A percentile compares a stretch with the other conserved stretches of the same genome.
phyloP scores from a whole-genome alignment of 257 asterid species.

The Schizonepeta tenuifolia region DNA sequence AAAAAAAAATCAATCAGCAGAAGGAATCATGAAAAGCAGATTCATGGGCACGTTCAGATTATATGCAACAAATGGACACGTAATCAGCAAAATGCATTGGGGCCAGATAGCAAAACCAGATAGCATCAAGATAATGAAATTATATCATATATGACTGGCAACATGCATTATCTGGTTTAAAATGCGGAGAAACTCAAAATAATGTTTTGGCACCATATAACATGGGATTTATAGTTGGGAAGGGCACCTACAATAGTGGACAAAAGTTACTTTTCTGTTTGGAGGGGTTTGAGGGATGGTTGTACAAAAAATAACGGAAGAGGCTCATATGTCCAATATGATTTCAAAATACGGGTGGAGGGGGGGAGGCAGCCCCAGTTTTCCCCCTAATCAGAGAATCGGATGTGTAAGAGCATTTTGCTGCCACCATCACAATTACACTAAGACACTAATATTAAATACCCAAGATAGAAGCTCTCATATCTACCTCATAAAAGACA shows the following conservation, averaged over 20 bases:
- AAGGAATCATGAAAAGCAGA: constrained; percentile 25
- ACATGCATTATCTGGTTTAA: background rate
- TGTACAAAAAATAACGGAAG: too few relatives aligned
- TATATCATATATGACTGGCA: background rate
- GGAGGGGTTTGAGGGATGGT: too few relatives aligned
- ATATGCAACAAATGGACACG: background rate
- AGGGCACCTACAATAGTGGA: background rate
- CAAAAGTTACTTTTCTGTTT: background rate
- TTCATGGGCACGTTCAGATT: constrained; percentile 17
- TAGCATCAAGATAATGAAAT: constrained; percentile 17
- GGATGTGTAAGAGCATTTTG: background rate
- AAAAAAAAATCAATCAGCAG: constrained; percentile 43
- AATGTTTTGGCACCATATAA: background rate
- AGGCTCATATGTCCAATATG: too few relatives aligned
- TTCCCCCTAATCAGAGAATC: background rate
- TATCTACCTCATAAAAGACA: background rate
- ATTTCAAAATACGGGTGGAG: too few relatives aligned
- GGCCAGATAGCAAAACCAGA: constrained; percentile 19
- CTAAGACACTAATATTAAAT: background rate
- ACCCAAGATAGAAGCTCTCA: background rate
- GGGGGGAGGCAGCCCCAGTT: too few relatives aligned
- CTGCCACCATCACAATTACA: background rate
- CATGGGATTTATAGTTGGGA: background rate
- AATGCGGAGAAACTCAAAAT: constrained; percentile 11
- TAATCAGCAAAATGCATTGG: constrained; percentile 14